Evolutionary conservation across 352 stramenopile genomes (phyloP).

Genomic region (Thraustochytrium striatum): DNA sequence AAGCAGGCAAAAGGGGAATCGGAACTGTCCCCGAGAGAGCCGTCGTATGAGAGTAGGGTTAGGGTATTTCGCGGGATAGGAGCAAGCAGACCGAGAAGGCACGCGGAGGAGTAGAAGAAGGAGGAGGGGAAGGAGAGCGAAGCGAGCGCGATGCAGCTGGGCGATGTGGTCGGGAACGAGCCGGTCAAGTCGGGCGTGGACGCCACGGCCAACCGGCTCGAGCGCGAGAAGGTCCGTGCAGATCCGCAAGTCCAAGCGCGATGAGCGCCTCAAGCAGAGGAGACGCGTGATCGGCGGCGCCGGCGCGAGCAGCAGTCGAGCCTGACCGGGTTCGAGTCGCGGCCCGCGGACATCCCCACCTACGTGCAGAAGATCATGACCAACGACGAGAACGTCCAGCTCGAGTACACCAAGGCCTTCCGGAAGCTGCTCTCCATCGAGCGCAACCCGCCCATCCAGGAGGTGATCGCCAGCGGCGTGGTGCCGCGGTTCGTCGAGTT

Average conservation of each 20-base stretch:
- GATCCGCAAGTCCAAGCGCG: slow-evolving; percentile 80
- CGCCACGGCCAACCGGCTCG: slow-evolving; percentile 66
- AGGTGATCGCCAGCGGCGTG: slow-evolving; percentile 96
- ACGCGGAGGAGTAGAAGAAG: neutral
- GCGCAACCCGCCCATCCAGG: slow-evolving; percentile 96
- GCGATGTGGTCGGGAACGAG: neutral
- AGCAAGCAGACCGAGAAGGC: too few relatives aligned
- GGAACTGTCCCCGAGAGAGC: too few relatives aligned
- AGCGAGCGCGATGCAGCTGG: neutral
- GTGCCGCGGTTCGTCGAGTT: slow-evolving; percentile 97
- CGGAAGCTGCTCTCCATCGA: slow-evolving; percentile 96
- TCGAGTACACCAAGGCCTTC: slow-evolving; percentile 63
- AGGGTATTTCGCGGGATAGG: too few relatives aligned
- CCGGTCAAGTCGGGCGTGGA: slow-evolving; percentile 76
- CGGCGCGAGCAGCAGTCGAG: neutral
- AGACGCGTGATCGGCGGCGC: neutral
- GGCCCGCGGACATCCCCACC: slow-evolving; percentile 5
- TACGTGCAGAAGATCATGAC: slow-evolving; percentile 39
- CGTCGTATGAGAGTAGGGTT: too few relatives aligned
- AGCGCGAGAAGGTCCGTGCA: slow-evolving; percentile 75
- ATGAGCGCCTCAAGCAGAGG: slow-evolving; percentile 70
- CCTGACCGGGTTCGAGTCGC: neutral
- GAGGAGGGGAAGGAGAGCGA: neutral
- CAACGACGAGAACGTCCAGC: slow-evolving; percentile 2
- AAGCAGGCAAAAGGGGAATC: too few relatives aligned